Conservation (phyloP, 331 rosid species). For the Malus hybrid region DNA sequence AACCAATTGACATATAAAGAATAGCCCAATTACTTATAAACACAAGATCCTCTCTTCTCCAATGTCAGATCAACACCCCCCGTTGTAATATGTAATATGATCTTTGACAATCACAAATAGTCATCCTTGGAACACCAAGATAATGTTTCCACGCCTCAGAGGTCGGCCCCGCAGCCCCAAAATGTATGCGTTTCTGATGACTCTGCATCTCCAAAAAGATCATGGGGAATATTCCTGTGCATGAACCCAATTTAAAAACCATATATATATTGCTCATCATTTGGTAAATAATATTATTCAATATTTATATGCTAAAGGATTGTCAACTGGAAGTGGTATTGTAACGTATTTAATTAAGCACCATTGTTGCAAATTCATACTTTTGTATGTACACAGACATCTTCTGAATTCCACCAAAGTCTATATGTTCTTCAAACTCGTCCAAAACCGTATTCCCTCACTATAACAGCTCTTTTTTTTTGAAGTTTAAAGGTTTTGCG, state of each 20-base stretch:
- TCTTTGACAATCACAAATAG: not conserved
- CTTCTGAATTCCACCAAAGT: not conserved
- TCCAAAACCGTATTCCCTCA: not conserved
- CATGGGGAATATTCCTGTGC: conserved; percentile 41
- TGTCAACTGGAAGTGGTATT: conserved; percentile 7
- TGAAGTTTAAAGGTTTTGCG: too few species aligned
- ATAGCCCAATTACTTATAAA: too few species aligned
- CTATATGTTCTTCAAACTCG: not conserved
- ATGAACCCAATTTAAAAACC: conserved; percentile 29
- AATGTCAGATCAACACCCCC: too few species aligned
- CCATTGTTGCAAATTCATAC: conserved; percentile 1
- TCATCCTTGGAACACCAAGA: conserved; percentile 1
- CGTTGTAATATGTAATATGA: not conserved
- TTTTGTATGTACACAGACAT: conserved; percentile 20
- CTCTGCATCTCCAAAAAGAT: conserved; percentile 28
- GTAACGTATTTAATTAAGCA: not conserved
- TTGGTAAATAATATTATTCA: not conserved
- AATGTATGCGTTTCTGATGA: conserved; percentile 19
- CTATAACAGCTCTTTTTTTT: not conserved
- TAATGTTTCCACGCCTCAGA: not conserved
- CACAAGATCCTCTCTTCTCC: too few species aligned
- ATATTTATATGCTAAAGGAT: not conserved
- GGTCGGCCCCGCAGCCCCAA: conserved; percentile 3
- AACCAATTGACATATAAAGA: too few species aligned
- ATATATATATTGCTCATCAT: not conserved